phyloP scores from a whole-genome alignment of 2,329 filamentous ascomycete species.

The Calonectria naviculata region DNA sequence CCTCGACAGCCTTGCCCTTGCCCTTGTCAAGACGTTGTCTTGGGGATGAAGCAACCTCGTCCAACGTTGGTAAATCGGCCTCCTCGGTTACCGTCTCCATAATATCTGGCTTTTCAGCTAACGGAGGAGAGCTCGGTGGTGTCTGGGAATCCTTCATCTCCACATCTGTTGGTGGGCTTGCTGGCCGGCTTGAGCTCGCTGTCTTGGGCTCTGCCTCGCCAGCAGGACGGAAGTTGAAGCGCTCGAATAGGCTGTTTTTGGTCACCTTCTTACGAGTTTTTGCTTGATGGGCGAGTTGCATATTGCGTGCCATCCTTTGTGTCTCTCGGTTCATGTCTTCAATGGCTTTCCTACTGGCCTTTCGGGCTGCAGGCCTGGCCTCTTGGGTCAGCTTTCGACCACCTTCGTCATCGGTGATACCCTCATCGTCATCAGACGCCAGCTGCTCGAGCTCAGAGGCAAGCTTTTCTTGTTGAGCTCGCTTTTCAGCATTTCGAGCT shows the following conservation, averaged over 20 bases:
- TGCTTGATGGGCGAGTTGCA: slow-evolving; percentile 91
- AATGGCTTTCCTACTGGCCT: slow-evolving; percentile 93
- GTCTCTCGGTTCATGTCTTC: slow-evolving; percentile 97
- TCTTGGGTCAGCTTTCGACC: slow-evolving; percentile 76
- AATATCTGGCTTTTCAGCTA: slow-evolving; percentile 43
- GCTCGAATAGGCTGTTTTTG: slow-evolving; percentile 83
- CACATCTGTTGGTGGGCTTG: slow-evolving; percentile 63
- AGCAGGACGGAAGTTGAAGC: slow-evolving; percentile 78
- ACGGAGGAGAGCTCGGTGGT: slow-evolving; percentile 77
- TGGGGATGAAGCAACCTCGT: slow-evolving; percentile 47
- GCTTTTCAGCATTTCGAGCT: slow-evolving; percentile 57
- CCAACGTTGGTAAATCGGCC: slow-evolving; percentile 45
- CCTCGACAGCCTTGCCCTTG: slow-evolving; percentile 65
- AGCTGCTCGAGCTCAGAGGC: slow-evolving; percentile 49
- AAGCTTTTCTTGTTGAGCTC: slow-evolving; percentile 49
- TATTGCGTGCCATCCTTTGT: slow-evolving; percentile 87
- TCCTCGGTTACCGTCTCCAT: slow-evolving; percentile 20
- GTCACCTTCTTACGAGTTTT: slow-evolving; percentile 92
- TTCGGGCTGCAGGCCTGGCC: slow-evolving; percentile 74
- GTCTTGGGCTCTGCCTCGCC: slow-evolving; percentile 50
- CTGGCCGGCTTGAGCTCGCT: slow-evolving; percentile 67
- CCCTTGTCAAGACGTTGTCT: slow-evolving; percentile 62
- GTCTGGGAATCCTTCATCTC: slow-evolving; percentile 67
- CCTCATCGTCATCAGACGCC: slow-evolving; percentile 53
- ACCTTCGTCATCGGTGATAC: slow-evolving; percentile 70